A percentile compares a stretch with the other conserved stretches of the same genome.
Conservation (phyloP, 495 filamentous ascomycete species). For the Hamigera avellanea region DNA sequence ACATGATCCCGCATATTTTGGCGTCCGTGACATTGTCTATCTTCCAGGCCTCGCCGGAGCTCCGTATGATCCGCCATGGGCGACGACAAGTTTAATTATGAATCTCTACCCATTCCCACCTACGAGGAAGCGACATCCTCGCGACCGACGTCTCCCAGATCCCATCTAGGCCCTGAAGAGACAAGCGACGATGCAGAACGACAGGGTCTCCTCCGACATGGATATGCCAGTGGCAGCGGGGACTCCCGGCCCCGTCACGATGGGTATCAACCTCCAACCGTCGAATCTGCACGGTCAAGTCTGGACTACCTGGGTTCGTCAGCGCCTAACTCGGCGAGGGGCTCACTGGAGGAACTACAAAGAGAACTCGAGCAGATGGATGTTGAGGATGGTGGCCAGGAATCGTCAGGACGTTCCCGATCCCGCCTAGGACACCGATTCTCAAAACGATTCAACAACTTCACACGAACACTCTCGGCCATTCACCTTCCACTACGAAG, state of each 20-base stretch:
- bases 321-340: constrained; percentile 26
- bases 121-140: constrained; percentile 83
- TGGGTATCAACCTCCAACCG: constrained; percentile 65
- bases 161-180: constrained; percentile 43
- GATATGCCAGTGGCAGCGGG: constrained; percentile 18
- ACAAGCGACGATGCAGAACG: constrained; percentile 49
- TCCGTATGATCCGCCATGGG: constrained; percentile 32
- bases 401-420: constrained; percentile 22
- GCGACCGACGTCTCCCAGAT: constrained; percentile 49
- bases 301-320: constrained; percentile 42
- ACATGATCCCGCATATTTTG: constrained; percentile 32
- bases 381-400: constrained; percentile 55
- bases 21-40: constrained; percentile 16
- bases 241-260: constrained; percentile 16
- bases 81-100: constrained; percentile 51
- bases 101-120: constrained; percentile 72
- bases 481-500: constrained; percentile 42
- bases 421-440: constrained; percentile 32
- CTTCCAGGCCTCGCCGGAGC: constrained; percentile 25
- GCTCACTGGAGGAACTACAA: constrained; percentile 50
- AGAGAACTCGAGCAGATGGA: constrained; percentile 86
- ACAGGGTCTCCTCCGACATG: constrained; percentile 42
- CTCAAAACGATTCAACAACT: constrained; percentile 42
- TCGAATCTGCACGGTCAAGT: constrained; percentile 56
- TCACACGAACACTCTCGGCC: constrained; percentile 44